phyloP scores from a whole-genome alignment of 345 rosid species.

The Durio zibethinus region DNA sequence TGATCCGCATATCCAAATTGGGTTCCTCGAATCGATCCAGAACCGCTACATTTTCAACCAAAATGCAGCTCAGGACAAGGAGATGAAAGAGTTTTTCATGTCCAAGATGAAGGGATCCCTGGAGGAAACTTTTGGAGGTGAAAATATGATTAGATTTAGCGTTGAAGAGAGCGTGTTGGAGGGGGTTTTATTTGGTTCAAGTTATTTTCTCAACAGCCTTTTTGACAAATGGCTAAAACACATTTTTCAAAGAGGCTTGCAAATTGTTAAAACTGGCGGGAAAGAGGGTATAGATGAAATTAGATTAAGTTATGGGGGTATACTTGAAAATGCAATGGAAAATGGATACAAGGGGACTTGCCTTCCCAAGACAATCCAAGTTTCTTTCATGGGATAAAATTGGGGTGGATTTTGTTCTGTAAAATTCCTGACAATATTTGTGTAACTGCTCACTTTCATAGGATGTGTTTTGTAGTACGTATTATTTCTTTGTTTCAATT shows the following conservation, averaged over 20 bases:
- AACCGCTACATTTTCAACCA: conserved; percentile 48
- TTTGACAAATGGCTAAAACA: conserved; percentile 75
- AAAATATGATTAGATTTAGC: conserved; percentile 38
- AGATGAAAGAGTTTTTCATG: conserved; percentile 34
- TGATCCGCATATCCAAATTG: conserved; percentile 22
- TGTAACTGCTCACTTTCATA: conserved; percentile 27
- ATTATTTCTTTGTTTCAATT: neutral
- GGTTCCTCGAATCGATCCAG: conserved; percentile 51
- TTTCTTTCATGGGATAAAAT: conserved; percentile 33
- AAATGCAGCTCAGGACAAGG: conserved; percentile 29
- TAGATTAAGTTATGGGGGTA: conserved; percentile 44
- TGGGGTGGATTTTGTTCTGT: conserved; percentile 13
- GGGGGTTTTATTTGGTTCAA: conserved; percentile 38
- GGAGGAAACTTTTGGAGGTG: conserved; percentile 43
- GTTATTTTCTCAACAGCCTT: conserved; percentile 37
- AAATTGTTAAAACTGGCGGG: conserved; percentile 39
- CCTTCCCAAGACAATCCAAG: conserved; percentile 55
- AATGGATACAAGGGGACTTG: conserved; percentile 47
- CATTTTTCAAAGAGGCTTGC: conserved; percentile 55
- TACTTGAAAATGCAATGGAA: conserved; percentile 24
- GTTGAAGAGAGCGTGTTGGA: conserved; percentile 52
- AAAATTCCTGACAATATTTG: conserved; percentile 27
- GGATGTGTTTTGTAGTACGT: conserved; percentile 25
- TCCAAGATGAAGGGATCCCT: conserved; percentile 37
- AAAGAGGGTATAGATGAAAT: conserved; percentile 35